Conservation (phyloP, 2,329 filamentous ascomycete species). For the Kalmusia sp. region DNA sequence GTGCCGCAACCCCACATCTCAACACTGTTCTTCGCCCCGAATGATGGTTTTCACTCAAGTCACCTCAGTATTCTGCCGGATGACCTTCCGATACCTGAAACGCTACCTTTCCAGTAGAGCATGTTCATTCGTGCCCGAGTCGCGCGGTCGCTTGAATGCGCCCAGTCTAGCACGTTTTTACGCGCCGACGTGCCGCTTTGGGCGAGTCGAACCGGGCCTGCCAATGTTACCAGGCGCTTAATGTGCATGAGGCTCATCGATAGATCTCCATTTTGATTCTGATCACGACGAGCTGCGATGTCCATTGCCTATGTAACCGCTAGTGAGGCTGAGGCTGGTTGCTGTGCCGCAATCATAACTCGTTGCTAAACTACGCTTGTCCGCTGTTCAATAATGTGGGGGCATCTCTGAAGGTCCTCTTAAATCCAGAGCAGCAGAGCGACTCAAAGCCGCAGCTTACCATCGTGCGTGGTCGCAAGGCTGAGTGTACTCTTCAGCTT, state of each 20-base stretch:
- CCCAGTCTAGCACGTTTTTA: background rate
- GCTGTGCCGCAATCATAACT: conserved; percentile 13
- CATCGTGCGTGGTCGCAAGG: background rate
- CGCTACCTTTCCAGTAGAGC: background rate
- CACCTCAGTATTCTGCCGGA: background rate
- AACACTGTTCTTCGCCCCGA: background rate
- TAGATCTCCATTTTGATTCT: background rate
- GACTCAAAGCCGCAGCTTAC: background rate
- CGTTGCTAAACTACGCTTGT: background rate
- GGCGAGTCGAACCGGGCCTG: conserved; percentile 1
- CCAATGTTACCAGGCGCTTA: conserved; percentile 10
- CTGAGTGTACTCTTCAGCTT: background rate
- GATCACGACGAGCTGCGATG: background rate
- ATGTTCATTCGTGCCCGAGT: conserved; percentile 3
- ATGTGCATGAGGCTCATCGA: conserved; percentile 8
- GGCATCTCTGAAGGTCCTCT: background rate
- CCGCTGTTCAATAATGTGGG: background rate
- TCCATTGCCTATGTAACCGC: conserved; percentile 3
- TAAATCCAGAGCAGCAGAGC: background rate
- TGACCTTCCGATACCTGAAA: background rate
- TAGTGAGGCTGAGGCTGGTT: conserved; percentile 6
- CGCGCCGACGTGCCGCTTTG: conserved; percentile 5
- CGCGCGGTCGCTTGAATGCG: background rate
- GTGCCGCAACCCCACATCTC: background rate
- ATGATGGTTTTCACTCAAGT: background rate